Conservation (phyloP, 345 rosid species). For the Syzygium oleosum region DNA sequence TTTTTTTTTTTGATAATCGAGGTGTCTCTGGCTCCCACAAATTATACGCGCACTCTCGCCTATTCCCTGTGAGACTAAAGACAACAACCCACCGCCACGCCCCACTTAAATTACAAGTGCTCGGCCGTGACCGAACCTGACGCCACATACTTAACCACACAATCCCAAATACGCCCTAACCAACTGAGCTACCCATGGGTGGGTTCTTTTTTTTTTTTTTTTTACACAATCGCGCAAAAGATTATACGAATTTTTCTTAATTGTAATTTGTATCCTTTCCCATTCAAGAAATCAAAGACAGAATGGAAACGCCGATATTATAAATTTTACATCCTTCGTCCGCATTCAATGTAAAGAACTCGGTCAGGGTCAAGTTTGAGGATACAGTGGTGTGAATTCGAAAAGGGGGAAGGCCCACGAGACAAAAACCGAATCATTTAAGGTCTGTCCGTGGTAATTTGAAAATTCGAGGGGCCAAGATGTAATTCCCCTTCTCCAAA, state of each 20-base stretch:
- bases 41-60: no score
- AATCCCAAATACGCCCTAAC: no score
- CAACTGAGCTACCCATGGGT: no score
- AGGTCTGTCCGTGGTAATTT: not conserved
- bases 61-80: no score
- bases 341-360: not conserved
- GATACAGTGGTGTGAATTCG: fast-evolving
- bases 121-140: no score
- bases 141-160: no score
- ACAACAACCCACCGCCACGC: no score
- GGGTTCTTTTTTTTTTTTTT: not conserved
- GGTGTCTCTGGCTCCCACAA: no score
- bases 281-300: not conserved
- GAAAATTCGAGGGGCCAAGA: not conserved
- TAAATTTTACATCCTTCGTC: not conserved
- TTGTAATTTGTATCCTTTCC: not conserved
- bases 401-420: not conserved
- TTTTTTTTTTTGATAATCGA: no score
- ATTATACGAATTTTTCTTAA: not conserved
- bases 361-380: not conserved
- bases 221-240: not conserved
- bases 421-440: not conserved
- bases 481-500: not conserved
- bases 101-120: no score
- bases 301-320: not conserved